phyloP scores from a whole-genome alignment of 2,329 filamentous ascomycete genomes.

The Fusarium sp. region DNA sequence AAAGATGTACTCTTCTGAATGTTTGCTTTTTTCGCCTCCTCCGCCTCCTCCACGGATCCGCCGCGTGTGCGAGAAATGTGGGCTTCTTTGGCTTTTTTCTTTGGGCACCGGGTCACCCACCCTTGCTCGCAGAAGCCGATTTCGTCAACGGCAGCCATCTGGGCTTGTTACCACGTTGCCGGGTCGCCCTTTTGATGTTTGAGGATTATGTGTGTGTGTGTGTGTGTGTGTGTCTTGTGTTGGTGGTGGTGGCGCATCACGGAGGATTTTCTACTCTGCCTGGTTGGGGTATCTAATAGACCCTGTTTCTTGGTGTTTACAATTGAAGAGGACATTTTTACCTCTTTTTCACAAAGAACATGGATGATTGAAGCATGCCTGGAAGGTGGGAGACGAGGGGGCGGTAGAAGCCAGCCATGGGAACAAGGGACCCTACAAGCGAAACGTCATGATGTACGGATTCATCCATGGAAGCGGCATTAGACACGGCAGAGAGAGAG shows the following conservation, averaged over 20 bases:
- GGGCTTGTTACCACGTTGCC: conserved; percentile 29
- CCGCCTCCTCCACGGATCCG: conserved; percentile 1
- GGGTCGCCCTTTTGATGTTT: conserved; percentile 18
- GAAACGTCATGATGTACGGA: conserved; percentile 5
- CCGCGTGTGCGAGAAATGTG: neutral
- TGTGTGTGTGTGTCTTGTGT: neutral
- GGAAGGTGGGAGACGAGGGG: neutral
- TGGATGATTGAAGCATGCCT: neutral
- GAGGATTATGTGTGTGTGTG: neutral
- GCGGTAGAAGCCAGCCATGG: neutral
- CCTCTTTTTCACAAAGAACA: neutral
- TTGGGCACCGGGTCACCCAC: neutral
- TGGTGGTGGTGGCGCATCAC: neutral
- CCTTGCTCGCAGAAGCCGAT: conserved; percentile 23
- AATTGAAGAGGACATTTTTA: neutral
- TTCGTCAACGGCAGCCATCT: conserved; percentile 40
- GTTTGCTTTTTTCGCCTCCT: conserved; percentile 31
- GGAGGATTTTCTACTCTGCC: neutral
- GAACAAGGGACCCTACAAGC: neutral
- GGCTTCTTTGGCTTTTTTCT: neutral
- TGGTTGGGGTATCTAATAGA: neutral
- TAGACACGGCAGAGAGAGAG: neutral
- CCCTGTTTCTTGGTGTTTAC: neutral
- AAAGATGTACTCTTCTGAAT: neutral
- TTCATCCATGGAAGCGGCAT: conserved; percentile 8